phyloP scores from a whole-genome alignment of 495 filamentous ascomycete species.

The Daldinia bambusicola region DNA sequence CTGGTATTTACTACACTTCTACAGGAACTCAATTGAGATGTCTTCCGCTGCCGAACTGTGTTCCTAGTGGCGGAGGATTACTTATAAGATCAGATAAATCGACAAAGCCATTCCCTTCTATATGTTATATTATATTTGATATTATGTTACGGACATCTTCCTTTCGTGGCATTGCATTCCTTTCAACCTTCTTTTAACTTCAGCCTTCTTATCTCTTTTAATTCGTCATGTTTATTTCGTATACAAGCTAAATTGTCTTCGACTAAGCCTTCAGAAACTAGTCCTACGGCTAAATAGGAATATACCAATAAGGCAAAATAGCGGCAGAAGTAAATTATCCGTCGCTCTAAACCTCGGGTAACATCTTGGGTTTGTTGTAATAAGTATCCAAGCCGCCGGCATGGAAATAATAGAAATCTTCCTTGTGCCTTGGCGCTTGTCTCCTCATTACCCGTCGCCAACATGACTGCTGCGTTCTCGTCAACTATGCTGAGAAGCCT shows the following conservation, averaged over 20 bases:
- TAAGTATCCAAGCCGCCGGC: constrained; percentile 29
- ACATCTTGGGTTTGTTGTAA: constrained; percentile 12
- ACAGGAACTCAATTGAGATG: not conserved
- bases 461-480: constrained; percentile 13
- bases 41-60: not conserved
- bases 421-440: constrained; percentile 25
- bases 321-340: constrained; percentile 33
- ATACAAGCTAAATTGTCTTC: not conserved
- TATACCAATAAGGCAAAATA: constrained; percentile 22
- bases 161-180: not conserved
- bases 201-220: constrained; percentile 3
- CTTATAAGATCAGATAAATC: not conserved
- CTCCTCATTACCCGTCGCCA: constrained; percentile 17
- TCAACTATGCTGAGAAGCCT: constrained; percentile 25
- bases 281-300: constrained; percentile 44
- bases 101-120: not conserved
- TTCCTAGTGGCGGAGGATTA: not conserved
- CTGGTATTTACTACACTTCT: not conserved
- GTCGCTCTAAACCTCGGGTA: constrained; percentile 21
- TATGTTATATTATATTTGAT: not conserved
- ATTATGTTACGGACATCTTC: not conserved
- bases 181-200: constrained; percentile 3
- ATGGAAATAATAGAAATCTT: constrained; percentile 16
- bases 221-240: not conserved
- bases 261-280: constrained; percentile 33